Base-by-base conservation (phyloP, 495 filamentous ascomycete species). In the Podospora tetraspora region DNA sequence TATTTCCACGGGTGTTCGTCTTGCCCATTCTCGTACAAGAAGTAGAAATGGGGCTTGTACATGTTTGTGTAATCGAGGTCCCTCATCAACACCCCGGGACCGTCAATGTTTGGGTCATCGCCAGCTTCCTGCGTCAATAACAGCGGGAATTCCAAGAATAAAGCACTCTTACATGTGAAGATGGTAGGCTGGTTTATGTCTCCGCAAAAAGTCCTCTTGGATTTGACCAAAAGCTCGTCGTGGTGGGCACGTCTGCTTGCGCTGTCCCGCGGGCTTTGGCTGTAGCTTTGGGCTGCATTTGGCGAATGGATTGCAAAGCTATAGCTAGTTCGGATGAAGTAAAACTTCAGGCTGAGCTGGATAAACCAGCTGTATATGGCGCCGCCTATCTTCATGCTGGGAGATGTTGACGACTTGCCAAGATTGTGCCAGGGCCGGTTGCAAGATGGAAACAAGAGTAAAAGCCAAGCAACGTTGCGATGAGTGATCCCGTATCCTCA, bases 1-100 rank as follows among this genome's bases (percentile, higher is more conserved):
- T 74, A 70, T 61, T 74, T 72, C 72, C 72, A 74, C 12, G 70
- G 70, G 21, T 66, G 66, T 0, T 72, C 62, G 59, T 74, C 72
- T n/a, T 63, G 62, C 22, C 24, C 64, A 21, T 72, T 72, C 57
- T 74, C 72, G 68, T 74, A 72, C 2, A 74, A 57, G 30, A 74
- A 72, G 62, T 70, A 74, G 59, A 66, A 71, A 57, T 71, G 69
- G 5, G 27, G 27, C 22, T 71, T 66, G 23, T 52, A 23, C 19
- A 13, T 58, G 61, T 71, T 71, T 24, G 61, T 63, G 57, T 59
- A 71, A 30, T 71, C 69, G 4, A 34, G 24, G 66, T 71, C 69
- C 2, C 30, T 57, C 61, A 71, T 59, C 23, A 68, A 6, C 8
- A 71, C 57, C 4, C 69, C 69, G 1, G 69, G 69, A 32, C 69